Percentiles rank a stretch among this genome's conserved stretches.
phyloP scores from a whole-genome alignment of 345 rosid species.

The Boechera stricta region DNA sequence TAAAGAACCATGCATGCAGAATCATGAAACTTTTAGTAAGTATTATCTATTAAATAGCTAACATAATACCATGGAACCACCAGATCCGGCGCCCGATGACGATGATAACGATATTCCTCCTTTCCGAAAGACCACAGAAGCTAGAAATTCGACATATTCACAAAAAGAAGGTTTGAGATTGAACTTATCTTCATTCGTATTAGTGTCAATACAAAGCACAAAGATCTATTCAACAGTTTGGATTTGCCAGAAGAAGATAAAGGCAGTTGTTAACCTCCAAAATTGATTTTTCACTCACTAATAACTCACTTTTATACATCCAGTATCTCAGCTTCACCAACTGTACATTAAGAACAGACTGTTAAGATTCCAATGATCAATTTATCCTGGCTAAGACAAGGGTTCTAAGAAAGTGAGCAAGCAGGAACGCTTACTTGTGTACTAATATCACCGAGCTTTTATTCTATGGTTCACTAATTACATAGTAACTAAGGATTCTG shows the following conservation, averaged over 20 bases:
- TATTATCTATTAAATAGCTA: not conserved
- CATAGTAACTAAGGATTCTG: not conserved
- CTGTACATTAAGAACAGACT: constrained; percentile 15
- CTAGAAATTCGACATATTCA: constrained; percentile 7
- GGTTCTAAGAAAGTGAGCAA: too few species aligned
- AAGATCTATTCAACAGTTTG: not conserved
- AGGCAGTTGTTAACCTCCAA: not conserved
- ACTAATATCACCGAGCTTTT: not conserved
- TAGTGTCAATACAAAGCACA: not conserved
- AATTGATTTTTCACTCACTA: not conserved
- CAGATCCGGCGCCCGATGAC: not conserved
- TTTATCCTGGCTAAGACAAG: not conserved
- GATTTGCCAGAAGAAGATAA: not conserved
- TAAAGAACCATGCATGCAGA: not conserved
- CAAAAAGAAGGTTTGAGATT: not conserved
- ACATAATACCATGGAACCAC: not conserved
- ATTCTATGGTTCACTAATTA: constrained; percentile 18
- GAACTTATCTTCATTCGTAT: not conserved
- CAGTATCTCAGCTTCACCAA: constrained; percentile 3
- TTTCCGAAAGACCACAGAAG: not conserved
- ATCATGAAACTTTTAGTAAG: not conserved
- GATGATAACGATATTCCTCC: not conserved
- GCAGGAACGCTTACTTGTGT: not conserved
- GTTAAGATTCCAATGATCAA: not conserved
- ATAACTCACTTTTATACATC: not conserved